Evolutionary conservation across 768 basidiomycete species (phyloP), one percentile per base, ranked within the genome.

Genomic region (Leccinum broughii): DNA sequence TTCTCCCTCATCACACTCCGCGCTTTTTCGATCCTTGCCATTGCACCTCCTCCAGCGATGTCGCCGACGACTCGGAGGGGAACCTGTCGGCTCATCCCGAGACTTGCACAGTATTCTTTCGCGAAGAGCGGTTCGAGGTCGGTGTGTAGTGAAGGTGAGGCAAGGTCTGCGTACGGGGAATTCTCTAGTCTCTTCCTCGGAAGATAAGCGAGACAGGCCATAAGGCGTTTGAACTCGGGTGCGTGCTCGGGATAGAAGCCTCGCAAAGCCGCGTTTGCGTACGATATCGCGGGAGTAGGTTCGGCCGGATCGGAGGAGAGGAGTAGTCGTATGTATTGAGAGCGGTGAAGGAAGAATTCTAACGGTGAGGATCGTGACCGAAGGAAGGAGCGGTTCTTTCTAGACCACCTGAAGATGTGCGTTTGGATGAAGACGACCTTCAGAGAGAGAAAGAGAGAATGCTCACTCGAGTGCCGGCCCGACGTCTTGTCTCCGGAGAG

Each of bases 21-120:
- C 6, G 93, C 95, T 73, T 98, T 98, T 77, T 96, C 93, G 49
- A 98, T 95, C 68, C 90, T 85, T 6, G 90, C 88, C 58, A 98
- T 75, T 0, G 95, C 95, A 3, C 95, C 94, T 5, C 92, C 90
- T 0, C 91, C 93, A 1, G 96, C 97, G 54, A 98, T 89, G 66
- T 96, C 95, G 3, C 92, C 93, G 3, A 95, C 89, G 3, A 97
- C 93, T 44, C 87, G 82, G 49, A 99, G 79, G 1, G 95, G 92
- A 13, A 92, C 85, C 66, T 96, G 92, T 59, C 89, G 82, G 65
- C 95, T 92, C 89, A 96, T 90, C 4, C 91, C 92, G 17, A 95
- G 76, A 65, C 83, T 87, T 13, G 89, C 86, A 66, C 95, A 95
- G 67, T 90, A 99, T 68, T 96, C 95, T 64, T 87, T 88, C 24